Percentiles rank a stretch among this genome's conserved stretches.
These are phyloP conservation scores for Glycyrrhiza uralensis DNA, from an alignment of 306 rosid species.

Conservation along the genomic window DNA sequence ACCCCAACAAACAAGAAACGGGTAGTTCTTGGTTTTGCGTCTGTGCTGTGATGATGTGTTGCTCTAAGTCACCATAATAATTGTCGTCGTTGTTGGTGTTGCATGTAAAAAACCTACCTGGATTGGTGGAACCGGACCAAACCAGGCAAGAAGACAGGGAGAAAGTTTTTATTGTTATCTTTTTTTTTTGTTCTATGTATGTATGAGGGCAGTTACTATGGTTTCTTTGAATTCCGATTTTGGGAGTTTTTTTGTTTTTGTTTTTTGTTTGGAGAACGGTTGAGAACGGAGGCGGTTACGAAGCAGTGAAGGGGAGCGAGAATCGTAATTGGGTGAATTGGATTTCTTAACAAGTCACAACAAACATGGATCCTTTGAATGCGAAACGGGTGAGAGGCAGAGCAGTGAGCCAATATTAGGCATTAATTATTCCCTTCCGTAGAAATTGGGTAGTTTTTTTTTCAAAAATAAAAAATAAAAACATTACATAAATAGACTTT, in stretches of 20 bases:
- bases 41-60: neutral
- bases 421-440: too few species aligned
- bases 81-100: too few species aligned
- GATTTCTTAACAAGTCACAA: neutral
- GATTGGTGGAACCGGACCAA: slow-evolving; percentile 33
- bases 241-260: neutral
- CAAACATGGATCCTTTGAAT: neutral
- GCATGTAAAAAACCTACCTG: slow-evolving; percentile 33
- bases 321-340: slow-evolving; percentile 12
- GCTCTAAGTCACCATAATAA: neutral
- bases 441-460: too few species aligned
- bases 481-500: too few species aligned
- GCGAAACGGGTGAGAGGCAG: neutral
- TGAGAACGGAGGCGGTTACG: slow-evolving; percentile 16
- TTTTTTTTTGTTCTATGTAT: neutral
- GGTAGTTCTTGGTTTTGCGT: neutral
- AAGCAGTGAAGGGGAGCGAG: slow-evolving; percentile 33
- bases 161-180: neutral
- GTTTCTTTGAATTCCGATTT: neutral
- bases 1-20: slow-evolving; percentile 14
- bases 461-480: too few species aligned
- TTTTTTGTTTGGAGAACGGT: neutral
- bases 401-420: too few species aligned
- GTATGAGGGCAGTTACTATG: neutral
- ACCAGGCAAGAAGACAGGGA: slow-evolving; percentile 27